Percentiles rank a stretch among this genome's conserved stretches.
phyloP scores from a whole-genome alignment of 2,329 filamentous ascomycete species.

The Coleophoma eucalyptorum region DNA sequence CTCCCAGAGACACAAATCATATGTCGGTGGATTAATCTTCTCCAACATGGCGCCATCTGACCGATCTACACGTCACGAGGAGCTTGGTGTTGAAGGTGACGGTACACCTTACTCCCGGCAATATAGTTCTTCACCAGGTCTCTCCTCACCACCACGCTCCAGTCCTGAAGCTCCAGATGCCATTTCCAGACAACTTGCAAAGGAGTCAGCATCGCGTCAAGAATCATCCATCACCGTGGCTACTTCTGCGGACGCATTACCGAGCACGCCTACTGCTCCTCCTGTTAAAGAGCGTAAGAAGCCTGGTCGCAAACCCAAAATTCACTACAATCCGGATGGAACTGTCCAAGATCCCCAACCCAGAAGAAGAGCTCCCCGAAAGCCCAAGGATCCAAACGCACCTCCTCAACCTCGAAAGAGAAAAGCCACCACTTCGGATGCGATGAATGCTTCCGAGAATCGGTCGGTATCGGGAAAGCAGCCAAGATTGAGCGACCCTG shows the following conservation, averaged over 20 bases:
- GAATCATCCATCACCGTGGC: slow-evolving; percentile 17
- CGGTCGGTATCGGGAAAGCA: slow-evolving; percentile 20
- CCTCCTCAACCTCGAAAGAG: slow-evolving; percentile 53
- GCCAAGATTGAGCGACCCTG: slow-evolving; percentile 19
- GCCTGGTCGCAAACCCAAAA: slow-evolving; percentile 62
- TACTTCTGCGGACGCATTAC: slow-evolving; percentile 7
- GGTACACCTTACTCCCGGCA: slow-evolving; percentile 9
- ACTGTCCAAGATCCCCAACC: slow-evolving; percentile 33
- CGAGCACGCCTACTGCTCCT: slow-evolving; percentile 4
- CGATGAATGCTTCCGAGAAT: slow-evolving; percentile 22
- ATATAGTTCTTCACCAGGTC: slow-evolving; percentile 35
- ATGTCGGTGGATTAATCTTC: slow-evolving; percentile 4
- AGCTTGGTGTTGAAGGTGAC: slow-evolving; percentile 9
- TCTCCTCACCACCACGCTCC: slow-evolving; percentile 48
- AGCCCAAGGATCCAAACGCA: slow-evolving; percentile 56
- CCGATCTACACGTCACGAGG: slow-evolving; percentile 2
- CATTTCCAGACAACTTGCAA: slow-evolving; percentile 30
- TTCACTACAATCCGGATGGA: slow-evolving; percentile 37
- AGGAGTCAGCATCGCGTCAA: slow-evolving; percentile 10
- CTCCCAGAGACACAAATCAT: not conserved
- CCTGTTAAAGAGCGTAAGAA: slow-evolving; percentile 44
- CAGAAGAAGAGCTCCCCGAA: slow-evolving; percentile 47
- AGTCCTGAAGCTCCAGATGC: slow-evolving; percentile 44
- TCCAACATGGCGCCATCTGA: not conserved
- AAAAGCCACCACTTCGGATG: slow-evolving; percentile 32